Percentiles rank a stretch among this genome's conserved stretches.
phyloP scores from a whole-genome alignment of 2,329 filamentous ascomycete genomes.

The Verticillium albo-atrum region DNA sequence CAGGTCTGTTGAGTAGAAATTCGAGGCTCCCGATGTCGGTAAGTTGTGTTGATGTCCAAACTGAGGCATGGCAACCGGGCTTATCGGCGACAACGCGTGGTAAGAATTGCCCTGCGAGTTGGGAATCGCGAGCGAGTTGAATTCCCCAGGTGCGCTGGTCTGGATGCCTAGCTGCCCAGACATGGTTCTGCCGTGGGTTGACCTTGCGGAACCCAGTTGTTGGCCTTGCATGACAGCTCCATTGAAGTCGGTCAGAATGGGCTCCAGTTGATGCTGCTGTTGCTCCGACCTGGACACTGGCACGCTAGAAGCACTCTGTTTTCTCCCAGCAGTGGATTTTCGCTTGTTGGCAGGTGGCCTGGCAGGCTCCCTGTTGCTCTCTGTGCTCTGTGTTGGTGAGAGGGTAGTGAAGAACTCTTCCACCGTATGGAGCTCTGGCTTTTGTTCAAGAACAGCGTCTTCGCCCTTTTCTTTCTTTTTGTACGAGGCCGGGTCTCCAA shows the following conservation, averaged over 20 bases:
- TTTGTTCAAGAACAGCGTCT: conserved; percentile 86
- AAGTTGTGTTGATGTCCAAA: conserved; percentile 17
- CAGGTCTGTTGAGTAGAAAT: conserved; percentile 48
- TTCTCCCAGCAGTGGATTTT: background rate
- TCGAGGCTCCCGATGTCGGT: background rate
- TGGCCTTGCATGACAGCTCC: conserved; percentile 21
- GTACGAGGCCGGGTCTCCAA: conserved; percentile 66
- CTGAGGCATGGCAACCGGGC: conserved; percentile 38
- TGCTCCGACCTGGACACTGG: conserved; percentile 30
- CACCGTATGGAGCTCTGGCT: conserved; percentile 85
- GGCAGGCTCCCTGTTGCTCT: conserved; percentile 23
- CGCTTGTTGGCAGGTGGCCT: conserved; percentile 11
- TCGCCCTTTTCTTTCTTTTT: conserved; percentile 72
- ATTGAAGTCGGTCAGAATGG: conserved; percentile 16
- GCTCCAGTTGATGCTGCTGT: conserved; percentile 20
- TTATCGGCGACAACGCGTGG: conserved; percentile 47
- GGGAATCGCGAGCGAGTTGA: conserved; percentile 35
- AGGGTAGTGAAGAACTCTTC: conserved; percentile 89
- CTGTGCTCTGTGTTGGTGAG: conserved; percentile 55
- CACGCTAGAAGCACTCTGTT: background rate
- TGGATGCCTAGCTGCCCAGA: conserved; percentile 36
- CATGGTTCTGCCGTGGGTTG: conserved; percentile 22
- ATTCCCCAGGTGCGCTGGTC: conserved; percentile 32
- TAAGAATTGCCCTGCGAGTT: conserved; percentile 37
- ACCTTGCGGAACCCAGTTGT: conserved; percentile 31